Evolutionary conservation across 371 early-diverging fungal species (phyloP).

Genomic region (Apophysomyces elegans): DNA sequence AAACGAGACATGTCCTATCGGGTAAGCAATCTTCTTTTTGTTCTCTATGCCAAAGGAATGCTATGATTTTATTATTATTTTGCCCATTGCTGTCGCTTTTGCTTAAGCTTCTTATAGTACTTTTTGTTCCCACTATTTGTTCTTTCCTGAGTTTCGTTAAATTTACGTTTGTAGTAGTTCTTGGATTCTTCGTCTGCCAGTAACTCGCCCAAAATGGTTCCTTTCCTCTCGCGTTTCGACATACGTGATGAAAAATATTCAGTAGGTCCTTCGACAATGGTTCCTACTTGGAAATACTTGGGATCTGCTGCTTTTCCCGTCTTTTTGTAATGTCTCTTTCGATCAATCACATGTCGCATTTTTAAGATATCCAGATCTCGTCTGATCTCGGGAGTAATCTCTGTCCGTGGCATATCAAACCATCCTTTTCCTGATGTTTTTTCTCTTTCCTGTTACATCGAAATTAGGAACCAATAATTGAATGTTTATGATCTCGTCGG

Average conservation of each 20-base stretch:
- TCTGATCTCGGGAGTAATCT: slow-evolving; percentile 86
- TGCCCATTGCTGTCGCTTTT: slow-evolving; percentile 10
- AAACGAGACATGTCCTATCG: not conserved
- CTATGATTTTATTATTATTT: not conserved
- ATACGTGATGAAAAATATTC: slow-evolving; percentile 89
- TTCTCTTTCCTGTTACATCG: slow-evolving; percentile 51
- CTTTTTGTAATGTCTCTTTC: slow-evolving; percentile 91
- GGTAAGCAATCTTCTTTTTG: not conserved
- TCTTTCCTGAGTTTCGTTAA: slow-evolving; percentile 72
- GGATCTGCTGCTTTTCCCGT: slow-evolving; percentile 71
- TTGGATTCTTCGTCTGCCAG: slow-evolving; percentile 76
- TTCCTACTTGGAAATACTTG: slow-evolving; percentile 94
- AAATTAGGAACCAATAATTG: not conserved
- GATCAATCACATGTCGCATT: slow-evolving; percentile 89
- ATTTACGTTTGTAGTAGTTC: slow-evolving; percentile 86
- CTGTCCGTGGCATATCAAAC: slow-evolving; percentile 92
- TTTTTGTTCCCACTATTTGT: slow-evolving; percentile 66
- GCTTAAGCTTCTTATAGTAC: slow-evolving; percentile 58
- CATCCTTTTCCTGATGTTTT: slow-evolving; percentile 80
- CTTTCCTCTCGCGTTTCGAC: slow-evolving; percentile 83
- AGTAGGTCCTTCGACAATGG: slow-evolving; percentile 85
- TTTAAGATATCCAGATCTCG: slow-evolving; percentile 87
- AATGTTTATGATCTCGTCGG: slow-evolving; percentile 1
- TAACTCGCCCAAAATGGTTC: slow-evolving; percentile 87
- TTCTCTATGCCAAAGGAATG: not conserved